Conservation (phyloP, 2,329 filamentous ascomycete species). For the Zalaria obscura region DNA sequence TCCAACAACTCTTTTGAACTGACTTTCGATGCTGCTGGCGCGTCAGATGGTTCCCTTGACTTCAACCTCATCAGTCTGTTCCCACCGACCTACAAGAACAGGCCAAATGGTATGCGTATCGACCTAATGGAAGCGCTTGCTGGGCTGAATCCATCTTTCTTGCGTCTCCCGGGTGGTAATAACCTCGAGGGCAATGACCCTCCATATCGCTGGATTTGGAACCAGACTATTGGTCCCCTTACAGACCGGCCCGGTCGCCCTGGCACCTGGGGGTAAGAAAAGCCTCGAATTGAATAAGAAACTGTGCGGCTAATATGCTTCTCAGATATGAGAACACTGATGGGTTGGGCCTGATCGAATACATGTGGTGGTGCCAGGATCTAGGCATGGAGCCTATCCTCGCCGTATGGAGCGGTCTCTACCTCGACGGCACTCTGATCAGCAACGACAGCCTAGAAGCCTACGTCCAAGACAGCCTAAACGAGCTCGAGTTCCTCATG, state of each 20-base stretch:
- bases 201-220: slow-evolving; percentile 31
- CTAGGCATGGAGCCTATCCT: slow-evolving; percentile 43
- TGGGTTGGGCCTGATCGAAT: slow-evolving; percentile 46
- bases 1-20: slow-evolving; percentile 32
- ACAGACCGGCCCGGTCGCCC: slow-evolving; percentile 38
- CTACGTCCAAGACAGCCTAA: slow-evolving; percentile 45
- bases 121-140: slow-evolving; percentile 42
- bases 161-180: slow-evolving; percentile 50
- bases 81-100: slow-evolving; percentile 44
- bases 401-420: slow-evolving; percentile 43
- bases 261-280: slow-evolving; percentile 44
- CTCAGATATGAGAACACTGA: slow-evolving; percentile 41
- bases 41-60: slow-evolving; percentile 31
- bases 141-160: slow-evolving; percentile 38
- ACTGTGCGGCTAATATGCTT: too few relatives aligned
- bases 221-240: slow-evolving; percentile 40
- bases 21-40: slow-evolving; percentile 34
- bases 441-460: slow-evolving; percentile 35
- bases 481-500: slow-evolving; percentile 50
- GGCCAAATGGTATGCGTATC: slow-evolving; percentile 41
- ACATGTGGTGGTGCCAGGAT: slow-evolving; percentile 45
- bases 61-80: slow-evolving; percentile 47
- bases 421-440: slow-evolving; percentile 36
- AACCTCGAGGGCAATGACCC: slow-evolving; percentile 34
- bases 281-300: slow-evolving; percentile 24